Percentiles rank a stretch among this genome's conserved stretches.
Evolutionary conservation across 805 yeast species (phyloP).

Genomic region (Yamadazyma insecticola): DNA sequence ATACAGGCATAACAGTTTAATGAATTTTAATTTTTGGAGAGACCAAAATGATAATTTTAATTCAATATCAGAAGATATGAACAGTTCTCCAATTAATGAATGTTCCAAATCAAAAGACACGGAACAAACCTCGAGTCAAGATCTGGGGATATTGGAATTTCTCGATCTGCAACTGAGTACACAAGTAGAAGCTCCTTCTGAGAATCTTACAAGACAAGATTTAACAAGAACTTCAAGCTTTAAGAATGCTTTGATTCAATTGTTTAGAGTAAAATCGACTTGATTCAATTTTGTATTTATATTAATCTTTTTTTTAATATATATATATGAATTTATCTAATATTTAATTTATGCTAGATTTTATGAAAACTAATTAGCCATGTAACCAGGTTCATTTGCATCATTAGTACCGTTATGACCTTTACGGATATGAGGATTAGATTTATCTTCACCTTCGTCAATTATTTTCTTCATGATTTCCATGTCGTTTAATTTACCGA

Average conservation of each 20-base stretch:
- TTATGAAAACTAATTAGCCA: no score
- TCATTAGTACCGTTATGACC: slow-evolving; percentile 41
- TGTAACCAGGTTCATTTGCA: slow-evolving; percentile 16
- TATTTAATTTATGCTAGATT: no score
- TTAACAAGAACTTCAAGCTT: slow-evolving; percentile 5
- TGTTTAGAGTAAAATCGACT: slow-evolving; percentile 1
- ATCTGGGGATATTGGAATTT: no score
- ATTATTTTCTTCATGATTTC: slow-evolving; percentile 58
- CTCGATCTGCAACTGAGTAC: no score
- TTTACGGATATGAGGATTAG: slow-evolving; percentile 14
- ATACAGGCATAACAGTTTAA: slow-evolving; percentile 2
- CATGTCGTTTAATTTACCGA: slow-evolving; percentile 54
- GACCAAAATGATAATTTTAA: not conserved
- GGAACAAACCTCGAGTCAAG: no score
- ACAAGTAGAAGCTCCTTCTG: no score
- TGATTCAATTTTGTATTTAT: no score
- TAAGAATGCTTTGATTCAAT: not conserved
- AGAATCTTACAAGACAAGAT: no score
- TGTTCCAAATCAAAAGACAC: no score
- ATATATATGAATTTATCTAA: no score
- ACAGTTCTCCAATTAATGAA: no score
- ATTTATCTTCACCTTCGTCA: slow-evolving; percentile 52
- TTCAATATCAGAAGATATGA: slow-evolving; percentile 1
- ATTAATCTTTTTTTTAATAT: no score
- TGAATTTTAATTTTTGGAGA: slow-evolving; percentile 2